A percentile compares a stretch with the other conserved stretches of the same genome.
Conservation (phyloP, 2,329 filamentous ascomycete species). For the Didymella sp. region DNA sequence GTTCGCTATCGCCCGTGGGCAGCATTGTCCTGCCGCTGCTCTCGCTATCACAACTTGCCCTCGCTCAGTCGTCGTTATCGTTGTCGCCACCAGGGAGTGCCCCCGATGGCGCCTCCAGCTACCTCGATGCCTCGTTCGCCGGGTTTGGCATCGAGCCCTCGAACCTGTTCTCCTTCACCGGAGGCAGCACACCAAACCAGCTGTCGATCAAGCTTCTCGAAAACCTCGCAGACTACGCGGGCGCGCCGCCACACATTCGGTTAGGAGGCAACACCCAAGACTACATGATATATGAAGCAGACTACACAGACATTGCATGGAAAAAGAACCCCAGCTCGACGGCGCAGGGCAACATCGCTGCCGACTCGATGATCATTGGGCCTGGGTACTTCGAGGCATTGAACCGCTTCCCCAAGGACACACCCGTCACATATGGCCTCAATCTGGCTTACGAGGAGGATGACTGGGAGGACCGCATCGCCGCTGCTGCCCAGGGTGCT, state of each 20-base stretch:
- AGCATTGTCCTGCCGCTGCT: constrained; percentile 26
- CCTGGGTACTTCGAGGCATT: constrained; percentile 57
- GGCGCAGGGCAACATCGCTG: constrained; percentile 51
- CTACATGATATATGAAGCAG: constrained; percentile 56
- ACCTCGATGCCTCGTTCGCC: constrained; percentile 55
- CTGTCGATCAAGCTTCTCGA: constrained; percentile 58
- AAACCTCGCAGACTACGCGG: constrained; percentile 59
- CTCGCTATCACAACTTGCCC: constrained; percentile 26
- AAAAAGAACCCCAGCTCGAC: constrained; percentile 49
- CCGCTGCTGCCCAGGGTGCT: constrained; percentile 51
- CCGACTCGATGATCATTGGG: constrained; percentile 57
- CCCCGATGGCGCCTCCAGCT: constrained; percentile 41
- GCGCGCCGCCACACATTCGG: constrained; percentile 57
- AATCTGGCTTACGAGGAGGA: constrained; percentile 57
- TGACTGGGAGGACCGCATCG: constrained; percentile 55
- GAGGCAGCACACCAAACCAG: constrained; percentile 51
- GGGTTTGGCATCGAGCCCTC: constrained; percentile 62
- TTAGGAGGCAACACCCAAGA: constrained; percentile 61
- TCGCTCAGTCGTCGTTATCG: constrained; percentile 43
- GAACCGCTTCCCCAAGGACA: constrained; percentile 59
- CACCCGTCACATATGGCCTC: constrained; percentile 59
- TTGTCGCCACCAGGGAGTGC: constrained; percentile 41
- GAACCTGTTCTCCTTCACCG: constrained; percentile 61
- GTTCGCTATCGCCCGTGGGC: constrained; percentile 25
- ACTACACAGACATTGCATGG: constrained; percentile 49